phyloP scores from a whole-genome alignment of 1,139 yeast genomes.

The Hansenula sp. region DNA sequence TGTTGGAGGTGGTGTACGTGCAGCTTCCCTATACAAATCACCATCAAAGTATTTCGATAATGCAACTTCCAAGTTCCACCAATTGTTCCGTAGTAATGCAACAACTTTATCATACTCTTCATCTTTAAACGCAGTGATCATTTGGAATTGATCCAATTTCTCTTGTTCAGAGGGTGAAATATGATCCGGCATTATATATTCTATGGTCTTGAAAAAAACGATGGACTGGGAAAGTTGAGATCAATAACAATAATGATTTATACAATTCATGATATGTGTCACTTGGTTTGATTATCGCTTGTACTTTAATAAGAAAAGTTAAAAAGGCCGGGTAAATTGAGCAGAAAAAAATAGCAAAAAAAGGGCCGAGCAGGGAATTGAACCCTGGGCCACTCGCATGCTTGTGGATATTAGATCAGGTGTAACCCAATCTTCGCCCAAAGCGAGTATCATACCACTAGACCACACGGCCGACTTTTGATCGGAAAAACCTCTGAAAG shows the following conservation, averaged over 20 bases:
- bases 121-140: conserved; percentile 31
- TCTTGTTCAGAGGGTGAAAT: conserved; percentile 33
- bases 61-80: conserved; percentile 35
- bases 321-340: not conserved
- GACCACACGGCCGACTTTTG: conserved; percentile 18
- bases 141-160: conserved; percentile 32
- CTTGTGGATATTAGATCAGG: conserved; percentile 8
- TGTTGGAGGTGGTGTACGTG: conserved; percentile 16
- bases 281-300: not conserved
- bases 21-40: conserved; percentile 22
- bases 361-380: conserved; percentile 17
- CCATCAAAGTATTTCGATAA: conserved; percentile 35
- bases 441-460: conserved; percentile 23
- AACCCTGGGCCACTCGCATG: conserved; percentile 18
- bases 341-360: conserved; percentile 1
- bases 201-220: not conserved
- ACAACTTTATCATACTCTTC: conserved; percentile 30
- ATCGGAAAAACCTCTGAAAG: not conserved
- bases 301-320: not conserved
- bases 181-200: conserved; percentile 13
- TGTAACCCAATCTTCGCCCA: conserved; percentile 17
- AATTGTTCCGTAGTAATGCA: conserved; percentile 27
- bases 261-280: not conserved
- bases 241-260: too few relatives aligned
- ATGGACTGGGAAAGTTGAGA: too few relatives aligned